Evolutionary conservation across 1,284 basidiomycete species (phyloP).

Genomic region (Mycosarcoma mackinlayi): DNA sequence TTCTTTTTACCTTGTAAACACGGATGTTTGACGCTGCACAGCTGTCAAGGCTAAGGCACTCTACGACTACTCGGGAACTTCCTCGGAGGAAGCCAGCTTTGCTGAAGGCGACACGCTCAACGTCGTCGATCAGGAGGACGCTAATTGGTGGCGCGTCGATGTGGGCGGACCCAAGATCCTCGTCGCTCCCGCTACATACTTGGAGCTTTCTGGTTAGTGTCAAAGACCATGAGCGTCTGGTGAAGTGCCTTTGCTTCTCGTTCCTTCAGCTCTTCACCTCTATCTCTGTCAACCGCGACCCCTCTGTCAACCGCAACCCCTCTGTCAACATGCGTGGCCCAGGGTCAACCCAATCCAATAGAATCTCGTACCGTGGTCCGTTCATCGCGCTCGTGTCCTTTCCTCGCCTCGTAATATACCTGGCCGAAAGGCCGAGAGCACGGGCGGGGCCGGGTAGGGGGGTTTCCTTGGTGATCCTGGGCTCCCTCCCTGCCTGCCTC

Average conservation of each 20-base stretch:
- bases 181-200: constrained; percentile 64
- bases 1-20: neutral
- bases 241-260: neutral
- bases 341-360: constrained; percentile 35
- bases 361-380: constrained; percentile 36
- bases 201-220: constrained; percentile 60
- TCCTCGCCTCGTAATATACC: constrained; percentile 22
- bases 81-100: constrained; percentile 62
- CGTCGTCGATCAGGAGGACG: constrained; percentile 64
- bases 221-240: neutral
- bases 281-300: too few species aligned
- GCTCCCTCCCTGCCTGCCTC: constrained; percentile 20
- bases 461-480: constrained; percentile 37
- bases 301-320: too few species aligned
- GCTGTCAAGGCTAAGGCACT: constrained; percentile 60
- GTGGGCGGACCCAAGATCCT: constrained; percentile 54
- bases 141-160: constrained; percentile 66
- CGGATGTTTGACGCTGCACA: constrained; percentile 2
- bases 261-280: too few species aligned
- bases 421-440: constrained; percentile 38
- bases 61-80: constrained; percentile 63
- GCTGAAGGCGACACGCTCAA: constrained; percentile 56
- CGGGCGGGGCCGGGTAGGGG: constrained; percentile 24
- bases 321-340: constrained; percentile 30
- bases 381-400: constrained; percentile 35